Evolutionary conservation across 225 moss, liverwort and hornwort species (phyloP).

Genomic region (Sphagnum contortum): DNA sequence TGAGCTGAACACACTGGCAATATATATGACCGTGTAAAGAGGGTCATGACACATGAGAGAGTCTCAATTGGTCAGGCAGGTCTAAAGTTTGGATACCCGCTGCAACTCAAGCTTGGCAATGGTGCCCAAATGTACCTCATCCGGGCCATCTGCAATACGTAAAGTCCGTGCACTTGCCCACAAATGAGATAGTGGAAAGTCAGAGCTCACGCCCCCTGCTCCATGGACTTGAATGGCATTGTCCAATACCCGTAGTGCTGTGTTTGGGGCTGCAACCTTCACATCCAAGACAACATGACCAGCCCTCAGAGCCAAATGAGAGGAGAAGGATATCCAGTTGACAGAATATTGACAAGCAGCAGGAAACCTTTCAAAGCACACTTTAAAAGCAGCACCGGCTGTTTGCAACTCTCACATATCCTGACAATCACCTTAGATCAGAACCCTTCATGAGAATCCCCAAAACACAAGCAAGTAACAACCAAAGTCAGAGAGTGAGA

Average conservation of each 20-base stretch:
- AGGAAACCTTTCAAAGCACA: no score
- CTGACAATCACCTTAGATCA: no score
- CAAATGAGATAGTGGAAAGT: slow-evolving; percentile 83
- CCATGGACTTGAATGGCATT: slow-evolving; percentile 95
- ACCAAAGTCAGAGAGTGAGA: neutral
- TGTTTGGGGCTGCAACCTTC: slow-evolving; percentile 88
- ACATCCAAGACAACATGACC: neutral
- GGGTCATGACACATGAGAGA: no score
- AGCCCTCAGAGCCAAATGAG: no score
- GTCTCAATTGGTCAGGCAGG: no score
- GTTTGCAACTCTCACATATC: no score
- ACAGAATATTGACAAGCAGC: no score
- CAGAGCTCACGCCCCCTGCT: slow-evolving; percentile 80
- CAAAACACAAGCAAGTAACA: no score
- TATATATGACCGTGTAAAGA: no score
- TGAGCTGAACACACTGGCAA: no score
- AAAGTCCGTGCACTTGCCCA: slow-evolving; percentile 83
- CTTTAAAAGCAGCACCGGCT: no score
- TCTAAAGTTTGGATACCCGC: slow-evolving; percentile 45
- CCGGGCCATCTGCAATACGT: slow-evolving; percentile 94
- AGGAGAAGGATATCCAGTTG: neutral
- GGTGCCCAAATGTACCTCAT: slow-evolving; percentile 91
- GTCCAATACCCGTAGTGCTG: slow-evolving; percentile 77
- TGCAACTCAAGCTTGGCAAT: slow-evolving; percentile 84
- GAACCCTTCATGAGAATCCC: no score